phyloP scores from a whole-genome alignment of 148 eudicot genomes.

The Rhododendron simsii region DNA sequence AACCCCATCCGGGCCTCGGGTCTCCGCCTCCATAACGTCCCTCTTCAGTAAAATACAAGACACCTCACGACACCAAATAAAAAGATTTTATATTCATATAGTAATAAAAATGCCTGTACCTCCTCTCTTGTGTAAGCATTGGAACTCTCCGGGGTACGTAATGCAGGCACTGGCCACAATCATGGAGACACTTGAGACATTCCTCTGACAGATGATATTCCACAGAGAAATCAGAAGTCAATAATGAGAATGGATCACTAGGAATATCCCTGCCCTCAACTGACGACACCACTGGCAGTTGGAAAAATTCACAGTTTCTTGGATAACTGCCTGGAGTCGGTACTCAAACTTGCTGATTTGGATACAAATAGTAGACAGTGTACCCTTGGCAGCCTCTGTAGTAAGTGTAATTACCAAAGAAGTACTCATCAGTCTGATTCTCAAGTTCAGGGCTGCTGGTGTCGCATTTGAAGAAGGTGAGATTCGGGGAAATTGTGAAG shows the following conservation, averaged over 20 bases:
- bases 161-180: background rate
- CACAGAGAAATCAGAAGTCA: background rate
- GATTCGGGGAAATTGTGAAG: background rate
- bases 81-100: too few species aligned
- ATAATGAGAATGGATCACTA: background rate
- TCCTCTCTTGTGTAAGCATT: background rate
- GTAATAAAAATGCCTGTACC: background rate
- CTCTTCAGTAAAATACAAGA: too few species aligned
- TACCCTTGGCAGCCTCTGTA: too few species aligned
- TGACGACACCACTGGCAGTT: background rate
- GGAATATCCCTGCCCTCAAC: background rate
- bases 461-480: slow-evolving; percentile 28
- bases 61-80: too few species aligned
- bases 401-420: too few species aligned
- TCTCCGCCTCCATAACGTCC: too few species aligned
- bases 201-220: background rate
- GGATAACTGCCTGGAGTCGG: background rate
- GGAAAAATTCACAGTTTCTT: background rate
- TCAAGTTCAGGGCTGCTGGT: background rate
- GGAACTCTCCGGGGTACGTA: background rate
- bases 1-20: too few species aligned
- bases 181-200: background rate
- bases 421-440: too few species aligned
- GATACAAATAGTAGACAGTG: slow-evolving; percentile 1
- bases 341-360: background rate